These are phyloP conservation scores for Yamadazyma mexicana DNA, from an alignment of 1,139 yeast species.

Conservation along the genomic window DNA sequence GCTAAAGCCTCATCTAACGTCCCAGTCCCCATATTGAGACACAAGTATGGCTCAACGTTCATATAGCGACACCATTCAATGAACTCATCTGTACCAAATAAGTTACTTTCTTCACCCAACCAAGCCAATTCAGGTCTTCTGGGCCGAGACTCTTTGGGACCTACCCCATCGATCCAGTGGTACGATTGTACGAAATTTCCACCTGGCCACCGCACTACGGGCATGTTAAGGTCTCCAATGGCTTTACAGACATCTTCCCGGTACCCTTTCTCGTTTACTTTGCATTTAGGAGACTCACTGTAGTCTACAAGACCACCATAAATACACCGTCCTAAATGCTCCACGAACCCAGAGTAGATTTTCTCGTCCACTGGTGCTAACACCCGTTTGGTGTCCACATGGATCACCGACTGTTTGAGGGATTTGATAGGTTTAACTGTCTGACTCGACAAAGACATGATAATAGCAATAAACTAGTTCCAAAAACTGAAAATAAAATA, in stretches of 20 bases:
- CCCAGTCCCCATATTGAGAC: slow-evolving; percentile 36
- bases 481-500: too few relatives aligned
- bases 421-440: slow-evolving; percentile 11
- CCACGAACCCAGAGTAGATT: slow-evolving; percentile 31
- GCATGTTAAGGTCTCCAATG: slow-evolving; percentile 27
- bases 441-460: slow-evolving; percentile 15
- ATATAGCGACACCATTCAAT: slow-evolving; percentile 29
- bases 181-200: slow-evolving; percentile 33
- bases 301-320: slow-evolving; percentile 35
- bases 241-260: slow-evolving; percentile 28
- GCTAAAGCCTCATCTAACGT: slow-evolving; percentile 32
- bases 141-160: slow-evolving; percentile 27
- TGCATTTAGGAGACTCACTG: slow-evolving; percentile 15
- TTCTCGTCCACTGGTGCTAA: slow-evolving; percentile 21
- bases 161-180: slow-evolving; percentile 34
- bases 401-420: slow-evolving; percentile 10
- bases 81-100: slow-evolving; percentile 33
- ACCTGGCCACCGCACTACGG: slow-evolving; percentile 35
- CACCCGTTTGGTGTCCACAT: slow-evolving; percentile 13
- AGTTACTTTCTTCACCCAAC: slow-evolving; percentile 28
- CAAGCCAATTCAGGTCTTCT: slow-evolving; percentile 33
- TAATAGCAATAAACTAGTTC: not conserved
- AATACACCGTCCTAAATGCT: slow-evolving; percentile 33
- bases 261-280: slow-evolving; percentile 24
- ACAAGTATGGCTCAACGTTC: slow-evolving; percentile 28